These are phyloP conservation scores for Tylopilus intermedius DNA, from an alignment of 768 basidiomycete genomes.

Conservation along the genomic window DNA sequence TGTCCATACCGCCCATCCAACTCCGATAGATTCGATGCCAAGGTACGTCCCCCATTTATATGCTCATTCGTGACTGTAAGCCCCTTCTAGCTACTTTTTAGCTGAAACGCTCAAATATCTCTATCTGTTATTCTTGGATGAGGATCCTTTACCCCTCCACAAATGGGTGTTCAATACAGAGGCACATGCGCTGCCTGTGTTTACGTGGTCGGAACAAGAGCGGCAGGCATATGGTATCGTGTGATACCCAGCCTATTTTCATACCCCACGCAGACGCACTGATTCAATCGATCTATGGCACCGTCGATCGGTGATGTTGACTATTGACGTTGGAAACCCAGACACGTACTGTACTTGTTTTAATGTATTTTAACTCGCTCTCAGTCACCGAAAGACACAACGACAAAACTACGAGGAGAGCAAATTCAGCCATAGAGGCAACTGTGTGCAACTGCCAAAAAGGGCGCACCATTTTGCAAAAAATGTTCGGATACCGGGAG, in stretches of 20 bases:
- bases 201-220: constrained; percentile 57
- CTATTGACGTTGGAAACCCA: background rate
- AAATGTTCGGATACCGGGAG: constrained; percentile 33
- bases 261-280: background rate
- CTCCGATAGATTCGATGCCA: constrained; percentile 56
- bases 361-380: background rate
- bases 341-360: background rate
- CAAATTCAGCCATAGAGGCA: too few species aligned
- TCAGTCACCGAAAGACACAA: too few species aligned
- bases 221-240: constrained; percentile 36
- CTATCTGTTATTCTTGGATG: constrained; percentile 61
- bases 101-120: constrained; percentile 69
- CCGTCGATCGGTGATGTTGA: background rate
- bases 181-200: constrained; percentile 76
- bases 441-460: too few species aligned
- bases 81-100: constrained; percentile 41
- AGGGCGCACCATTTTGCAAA: background rate
- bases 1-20: constrained; percentile 39
- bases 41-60: constrained; percentile 42
- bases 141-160: constrained; percentile 51
- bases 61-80: background rate
- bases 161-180: constrained; percentile 63
- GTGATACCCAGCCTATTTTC: background rate
- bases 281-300: background rate
- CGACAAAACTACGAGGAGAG: too few species aligned